Base-by-base conservation (phyloP, 495 filamentous ascomycete species). In the Aspergillus homomorphus region DNA sequence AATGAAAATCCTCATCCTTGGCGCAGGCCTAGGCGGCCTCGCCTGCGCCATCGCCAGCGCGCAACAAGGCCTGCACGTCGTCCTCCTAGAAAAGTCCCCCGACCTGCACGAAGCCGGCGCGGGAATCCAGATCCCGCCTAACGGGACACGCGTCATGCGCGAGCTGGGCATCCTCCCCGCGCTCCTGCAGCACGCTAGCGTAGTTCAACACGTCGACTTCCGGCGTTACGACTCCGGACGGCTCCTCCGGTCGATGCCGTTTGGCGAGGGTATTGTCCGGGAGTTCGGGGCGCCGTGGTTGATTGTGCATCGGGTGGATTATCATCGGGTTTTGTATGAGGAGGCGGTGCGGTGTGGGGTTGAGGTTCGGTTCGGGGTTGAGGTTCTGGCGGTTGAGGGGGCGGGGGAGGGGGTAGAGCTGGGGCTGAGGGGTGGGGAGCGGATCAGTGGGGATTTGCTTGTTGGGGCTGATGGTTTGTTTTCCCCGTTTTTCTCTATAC, bases 41-140 rank as follows among this genome's bases (percentile, higher is more conserved):
- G 62, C 66, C 12, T 81, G 84, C n/a, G 84, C 85, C 2, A 86
- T 89, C 59, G 69, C 82, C 5, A 73, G 77, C 62, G 69, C 75
- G 8, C 77, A 82, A 20, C 73, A 79, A 24, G 83, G 82, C 22
- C 80, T 88, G 61, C 56, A 70, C 18, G 82, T 87, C 14, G 68
- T 66, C 0, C 67, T 89, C n/a, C 75, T 89, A 20, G 87, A 89
- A 61, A 66, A 73, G 23, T 76, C 81, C 5, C 56, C 66, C 28
- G 73, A 77, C 26, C 70, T 85, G 33, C 72, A 69, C 22, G 77
- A 85, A 64, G 74, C 80, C 24, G 65, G 70, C 42, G 79, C 79
- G 6, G 80, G 81, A 7, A 71, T 84, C 10, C 81, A 84, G 58
- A 69, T 84, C 48, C 80, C 81, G 2, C 81, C 81, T 7, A 84